phyloP scores from a whole-genome alignment of 1,284 basidiomycete genomes.

The Erythrobasidium hasegawianum region DNA sequence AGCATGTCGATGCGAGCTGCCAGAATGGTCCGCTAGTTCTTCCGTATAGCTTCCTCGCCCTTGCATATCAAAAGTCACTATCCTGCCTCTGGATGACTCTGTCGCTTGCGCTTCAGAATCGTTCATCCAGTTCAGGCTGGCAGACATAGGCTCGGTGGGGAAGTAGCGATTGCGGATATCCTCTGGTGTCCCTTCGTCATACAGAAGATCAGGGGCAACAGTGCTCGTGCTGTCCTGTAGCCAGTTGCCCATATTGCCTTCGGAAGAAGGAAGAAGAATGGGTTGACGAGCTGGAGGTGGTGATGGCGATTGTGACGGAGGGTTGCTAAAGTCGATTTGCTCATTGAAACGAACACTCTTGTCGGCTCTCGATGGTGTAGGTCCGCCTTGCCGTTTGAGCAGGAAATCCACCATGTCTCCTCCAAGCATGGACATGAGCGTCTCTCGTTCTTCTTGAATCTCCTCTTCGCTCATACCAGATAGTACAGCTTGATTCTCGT shows the following conservation, averaged over 20 bases:
- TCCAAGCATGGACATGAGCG: constrained; percentile 67
- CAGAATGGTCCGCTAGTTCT: background rate
- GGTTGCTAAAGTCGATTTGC: constrained; percentile 24
- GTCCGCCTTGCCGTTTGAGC: constrained; percentile 47
- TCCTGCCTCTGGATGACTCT: background rate
- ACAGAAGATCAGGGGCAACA: background rate
- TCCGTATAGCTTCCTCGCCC: background rate
- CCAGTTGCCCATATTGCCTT: constrained; percentile 20
- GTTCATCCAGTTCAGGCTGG: constrained; percentile 70
- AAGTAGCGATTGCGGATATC: constrained; percentile 80
- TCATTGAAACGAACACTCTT: constrained; percentile 28
- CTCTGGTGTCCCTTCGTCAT: constrained; percentile 70
- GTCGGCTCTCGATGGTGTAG: background rate
- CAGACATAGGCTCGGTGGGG: constrained; percentile 59
- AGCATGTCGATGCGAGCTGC: constrained; percentile 21
- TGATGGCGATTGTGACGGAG: constrained; percentile 19
- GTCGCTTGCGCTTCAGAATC: background rate
- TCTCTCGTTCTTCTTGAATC: constrained; percentile 58
- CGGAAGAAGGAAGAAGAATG: constrained; percentile 21
- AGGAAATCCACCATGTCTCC: constrained; percentile 60
- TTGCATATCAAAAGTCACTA: constrained; percentile 11
- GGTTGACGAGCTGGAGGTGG: background rate
- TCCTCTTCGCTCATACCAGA: constrained; percentile 60
- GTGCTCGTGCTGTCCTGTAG: constrained; percentile 7
- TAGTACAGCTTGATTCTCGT: constrained; percentile 59